Conservation (phyloP, 768 basidiomycete species). For the Epithele typhae region DNA sequence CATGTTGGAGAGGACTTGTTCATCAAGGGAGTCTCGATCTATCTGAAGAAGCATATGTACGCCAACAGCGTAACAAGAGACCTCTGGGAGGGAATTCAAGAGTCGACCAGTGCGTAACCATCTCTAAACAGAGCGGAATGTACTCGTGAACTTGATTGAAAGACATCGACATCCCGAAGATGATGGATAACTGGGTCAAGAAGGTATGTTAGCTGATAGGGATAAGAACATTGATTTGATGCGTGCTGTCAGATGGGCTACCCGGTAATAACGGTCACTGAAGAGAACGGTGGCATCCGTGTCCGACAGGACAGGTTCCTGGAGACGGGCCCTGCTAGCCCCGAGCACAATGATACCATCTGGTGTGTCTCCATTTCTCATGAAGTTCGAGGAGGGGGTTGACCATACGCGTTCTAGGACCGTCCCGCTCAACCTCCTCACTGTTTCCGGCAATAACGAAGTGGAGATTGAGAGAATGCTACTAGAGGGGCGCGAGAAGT, state of each 20-base stretch:
- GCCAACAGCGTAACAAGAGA: constrained; percentile 82
- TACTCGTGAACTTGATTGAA: neutral
- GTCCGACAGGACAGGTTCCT: neutral
- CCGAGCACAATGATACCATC: neutral
- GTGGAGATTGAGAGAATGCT: constrained; percentile 57
- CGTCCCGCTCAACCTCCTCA: constrained; percentile 72
- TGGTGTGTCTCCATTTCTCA: neutral
- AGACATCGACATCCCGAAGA: constrained; percentile 64
- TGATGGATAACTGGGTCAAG: constrained; percentile 92
- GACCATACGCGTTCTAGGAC: constrained; percentile 55
- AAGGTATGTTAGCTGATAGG: constrained; percentile 41
- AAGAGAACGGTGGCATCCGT: neutral
- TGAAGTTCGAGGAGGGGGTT: too few relatives aligned
- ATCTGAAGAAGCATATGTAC: constrained; percentile 86
- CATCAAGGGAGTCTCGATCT: constrained; percentile 83
- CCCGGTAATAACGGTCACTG: neutral
- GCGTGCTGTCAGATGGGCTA: neutral
- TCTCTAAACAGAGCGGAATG: neutral
- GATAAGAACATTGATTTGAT: neutral
- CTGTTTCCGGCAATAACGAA: constrained; percentile 55
- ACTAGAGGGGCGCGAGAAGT: constrained; percentile 63
- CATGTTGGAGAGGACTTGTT: constrained; percentile 89
- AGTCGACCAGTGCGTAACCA: constrained; percentile 51
- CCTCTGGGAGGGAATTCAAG: constrained; percentile 81
- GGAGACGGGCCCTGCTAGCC: neutral